A percentile compares a stretch with the other conserved stretches of the same genome.
Evolutionary conservation across 1,284 basidiomycete species (phyloP).

Genomic region (Ganoderma boninense): DNA sequence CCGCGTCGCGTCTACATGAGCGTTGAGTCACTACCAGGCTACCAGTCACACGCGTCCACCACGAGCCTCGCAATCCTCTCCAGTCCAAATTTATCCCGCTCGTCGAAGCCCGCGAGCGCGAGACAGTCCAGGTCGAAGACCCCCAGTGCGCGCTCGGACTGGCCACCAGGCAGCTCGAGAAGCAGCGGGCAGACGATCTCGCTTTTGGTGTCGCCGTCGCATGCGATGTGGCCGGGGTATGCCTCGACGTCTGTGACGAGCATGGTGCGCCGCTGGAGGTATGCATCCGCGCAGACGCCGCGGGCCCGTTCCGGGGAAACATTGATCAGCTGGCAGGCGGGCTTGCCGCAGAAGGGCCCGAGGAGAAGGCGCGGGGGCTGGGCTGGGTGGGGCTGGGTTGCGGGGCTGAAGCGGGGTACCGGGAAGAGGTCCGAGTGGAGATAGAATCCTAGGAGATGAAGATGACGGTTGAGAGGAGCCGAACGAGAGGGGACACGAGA

Average conservation of each 20-base stretch:
- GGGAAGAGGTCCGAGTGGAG: conserved; percentile 73
- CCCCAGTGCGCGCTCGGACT: conserved; percentile 58
- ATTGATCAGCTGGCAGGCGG: conserved; percentile 86
- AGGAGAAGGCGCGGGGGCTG: conserved; percentile 58
- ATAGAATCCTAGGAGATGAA: conserved; percentile 76
- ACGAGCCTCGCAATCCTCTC: conserved; percentile 74
- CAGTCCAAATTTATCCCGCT: conserved; percentile 77
- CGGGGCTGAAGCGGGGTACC: conserved; percentile 43
- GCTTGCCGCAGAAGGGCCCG: conserved; percentile 89
- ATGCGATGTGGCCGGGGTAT: conserved; percentile 91
- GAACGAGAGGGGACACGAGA: not conserved
- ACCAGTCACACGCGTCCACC: conserved; percentile 67
- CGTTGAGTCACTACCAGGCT: conserved; percentile 50
- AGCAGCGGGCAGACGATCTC: conserved; percentile 87
- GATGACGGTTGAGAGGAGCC: not conserved
- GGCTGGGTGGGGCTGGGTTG: conserved; percentile 9
- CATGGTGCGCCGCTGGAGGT: conserved; percentile 59
- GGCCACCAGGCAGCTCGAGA: conserved; percentile 42
- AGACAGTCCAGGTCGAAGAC: conserved; percentile 90
- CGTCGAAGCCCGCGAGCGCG: conserved; percentile 72
- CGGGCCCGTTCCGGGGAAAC: conserved; percentile 61
- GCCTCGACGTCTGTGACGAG: conserved; percentile 78
- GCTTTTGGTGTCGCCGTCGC: conserved; percentile 86
- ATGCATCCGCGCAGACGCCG: conserved; percentile 88
- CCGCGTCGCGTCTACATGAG: conserved; percentile 1